Conservation (phyloP, 768 basidiomycete species). For the Termitomyces heimii region DNA sequence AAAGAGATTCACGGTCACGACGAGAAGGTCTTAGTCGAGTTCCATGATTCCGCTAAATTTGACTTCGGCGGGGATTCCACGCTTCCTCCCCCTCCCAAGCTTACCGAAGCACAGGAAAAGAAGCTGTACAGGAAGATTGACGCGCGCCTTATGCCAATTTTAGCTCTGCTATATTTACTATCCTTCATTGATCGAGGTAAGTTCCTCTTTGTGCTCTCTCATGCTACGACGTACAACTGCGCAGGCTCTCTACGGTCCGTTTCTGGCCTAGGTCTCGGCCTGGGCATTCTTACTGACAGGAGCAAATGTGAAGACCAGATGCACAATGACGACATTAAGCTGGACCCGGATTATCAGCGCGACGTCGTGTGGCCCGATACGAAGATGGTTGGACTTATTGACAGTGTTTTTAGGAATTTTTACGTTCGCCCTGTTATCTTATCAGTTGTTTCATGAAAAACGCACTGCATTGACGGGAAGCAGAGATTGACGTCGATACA, state of each 20-base stretch:
- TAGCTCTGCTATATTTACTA: constrained; percentile 55
- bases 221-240: constrained; percentile 62
- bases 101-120: constrained; percentile 45
- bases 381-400: constrained; percentile 72
- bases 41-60: constrained; percentile 14
- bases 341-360: constrained; percentile 77
- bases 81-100: constrained; percentile 37
- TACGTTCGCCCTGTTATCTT: constrained; percentile 75
- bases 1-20: constrained; percentile 8
- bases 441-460: constrained; percentile 47
- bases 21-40: constrained; percentile 13
- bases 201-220: constrained; percentile 3
- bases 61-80: constrained; percentile 41
- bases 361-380: constrained; percentile 77
- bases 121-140: constrained; percentile 57
- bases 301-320: constrained; percentile 51
- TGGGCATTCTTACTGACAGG: background rate
- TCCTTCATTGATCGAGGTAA: constrained; percentile 60
- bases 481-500: constrained; percentile 57
- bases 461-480: constrained; percentile 53
- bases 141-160: constrained; percentile 48
- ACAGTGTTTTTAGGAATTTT: constrained; percentile 74
- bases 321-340: constrained; percentile 51
- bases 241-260: constrained; percentile 51
- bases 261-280: background rate